These are phyloP conservation scores for Xylaria sp. DNA, from an alignment of 2,329 filamentous ascomycete species.

Conservation along the genomic window DNA sequence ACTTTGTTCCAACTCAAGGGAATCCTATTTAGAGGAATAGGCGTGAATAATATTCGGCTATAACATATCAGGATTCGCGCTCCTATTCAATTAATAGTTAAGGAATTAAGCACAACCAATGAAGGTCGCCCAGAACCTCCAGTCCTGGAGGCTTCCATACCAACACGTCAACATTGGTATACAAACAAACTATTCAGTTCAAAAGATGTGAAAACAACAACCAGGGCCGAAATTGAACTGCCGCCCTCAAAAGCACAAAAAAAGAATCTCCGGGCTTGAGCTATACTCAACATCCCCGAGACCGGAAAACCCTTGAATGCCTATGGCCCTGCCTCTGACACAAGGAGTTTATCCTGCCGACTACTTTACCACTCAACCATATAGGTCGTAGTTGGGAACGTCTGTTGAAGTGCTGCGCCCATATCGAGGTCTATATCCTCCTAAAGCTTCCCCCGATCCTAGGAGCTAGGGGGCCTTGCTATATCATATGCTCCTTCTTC, in stretches of 20 bases:
- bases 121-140: too few relatives aligned
- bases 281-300: too few relatives aligned
- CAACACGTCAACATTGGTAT: too few relatives aligned
- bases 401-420: neutral
- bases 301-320: slow-evolving; percentile 1
- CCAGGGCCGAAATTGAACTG: neutral
- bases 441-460: neutral
- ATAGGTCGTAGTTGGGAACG: neutral
- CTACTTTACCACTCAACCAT: neutral
- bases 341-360: too few relatives aligned
- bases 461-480: neutral
- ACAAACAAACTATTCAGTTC: neutral
- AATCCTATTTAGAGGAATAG: neutral
- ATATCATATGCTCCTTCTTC: neutral
- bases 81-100: neutral
- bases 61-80: neutral
- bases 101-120: neutral
- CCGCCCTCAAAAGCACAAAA: neutral
- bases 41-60: neutral
- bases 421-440: neutral
- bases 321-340: neutral
- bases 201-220: neutral
- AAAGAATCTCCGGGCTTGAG: neutral
- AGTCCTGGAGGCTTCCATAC: too few relatives aligned
- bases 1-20: neutral